These are phyloP conservation scores for Trichoderma pleuroti DNA, from an alignment of 2,329 filamentous ascomycete genomes.

Conservation along the genomic window DNA sequence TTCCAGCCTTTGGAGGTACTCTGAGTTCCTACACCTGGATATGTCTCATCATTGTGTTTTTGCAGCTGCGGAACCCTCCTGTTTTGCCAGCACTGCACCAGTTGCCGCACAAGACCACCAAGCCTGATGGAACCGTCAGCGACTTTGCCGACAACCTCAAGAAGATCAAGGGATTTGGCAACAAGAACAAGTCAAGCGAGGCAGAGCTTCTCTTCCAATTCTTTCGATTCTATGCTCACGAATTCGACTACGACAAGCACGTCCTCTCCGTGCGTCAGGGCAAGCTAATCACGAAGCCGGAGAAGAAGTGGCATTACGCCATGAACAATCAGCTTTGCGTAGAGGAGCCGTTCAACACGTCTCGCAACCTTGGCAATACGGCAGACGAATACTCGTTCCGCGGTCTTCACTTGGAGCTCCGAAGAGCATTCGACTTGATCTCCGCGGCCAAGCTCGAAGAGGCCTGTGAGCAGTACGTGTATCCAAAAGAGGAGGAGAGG, in stretches of 20 bases:
- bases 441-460: conserved; percentile 74
- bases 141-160: conserved; percentile 85
- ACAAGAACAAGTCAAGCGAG: conserved; percentile 74
- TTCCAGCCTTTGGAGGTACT: conserved; percentile 79
- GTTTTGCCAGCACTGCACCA: conserved; percentile 84
- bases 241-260: conserved; percentile 81
- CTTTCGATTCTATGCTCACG: conserved; percentile 91
- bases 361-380: conserved; percentile 89
- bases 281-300: conserved; percentile 71
- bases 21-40: conserved; percentile 99
- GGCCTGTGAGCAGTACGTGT: conserved; percentile 84
- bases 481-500: conserved; percentile 74
- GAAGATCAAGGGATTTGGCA: conserved; percentile 69
- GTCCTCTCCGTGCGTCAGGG: conserved; percentile 85
- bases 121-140: conserved; percentile 63
- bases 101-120: conserved; percentile 45
- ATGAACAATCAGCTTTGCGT: conserved; percentile 85
- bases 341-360: conserved; percentile 91
- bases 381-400: conserved; percentile 93
- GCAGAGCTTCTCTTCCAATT: conserved; percentile 92
- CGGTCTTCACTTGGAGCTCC: conserved; percentile 83
- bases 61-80: conserved; percentile 81
- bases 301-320: conserved; percentile 82
- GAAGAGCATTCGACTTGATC: conserved; percentile 81
- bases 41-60: conserved; percentile 93